Percentiles rank a stretch among this genome's conserved stretches.
phyloP scores from a whole-genome alignment of 805 yeast genomes.

The Metschnikowia arizonensis region DNA sequence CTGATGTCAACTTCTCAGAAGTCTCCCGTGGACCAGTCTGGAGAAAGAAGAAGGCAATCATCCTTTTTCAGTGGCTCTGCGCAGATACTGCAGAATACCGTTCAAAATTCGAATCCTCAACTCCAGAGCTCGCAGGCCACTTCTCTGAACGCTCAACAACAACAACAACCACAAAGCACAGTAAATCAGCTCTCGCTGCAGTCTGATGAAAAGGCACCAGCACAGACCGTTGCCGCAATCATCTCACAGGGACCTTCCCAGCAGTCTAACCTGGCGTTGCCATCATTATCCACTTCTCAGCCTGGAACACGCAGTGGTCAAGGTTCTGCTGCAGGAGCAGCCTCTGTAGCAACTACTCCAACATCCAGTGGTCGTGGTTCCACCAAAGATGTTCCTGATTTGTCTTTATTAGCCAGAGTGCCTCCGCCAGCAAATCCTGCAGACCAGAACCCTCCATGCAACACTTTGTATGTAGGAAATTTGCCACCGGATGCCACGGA shows the following conservation, averaged over 20 bases:
- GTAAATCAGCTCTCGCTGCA: slow-evolving; percentile 4
- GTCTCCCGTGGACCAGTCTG: slow-evolving; percentile 5
- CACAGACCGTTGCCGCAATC: slow-evolving; percentile 17
- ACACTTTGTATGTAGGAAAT: slow-evolving; percentile 94
- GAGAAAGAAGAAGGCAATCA: slow-evolving; percentile 48
- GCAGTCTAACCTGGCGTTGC: slow-evolving; percentile 7
- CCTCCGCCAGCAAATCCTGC: slow-evolving; percentile 97
- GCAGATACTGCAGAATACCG: slow-evolving; percentile 7
- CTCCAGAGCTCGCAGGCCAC: background rate
- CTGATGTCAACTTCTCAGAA: slow-evolving; percentile 1
- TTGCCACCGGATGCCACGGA: slow-evolving; percentile 97
- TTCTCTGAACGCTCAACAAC: slow-evolving; percentile 2
- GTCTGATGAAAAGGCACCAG: slow-evolving; percentile 1
- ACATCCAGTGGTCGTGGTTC: slow-evolving; percentile 12
- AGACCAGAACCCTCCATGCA: slow-evolving; percentile 98
- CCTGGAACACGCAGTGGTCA: slow-evolving; percentile 10
- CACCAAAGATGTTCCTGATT: slow-evolving; percentile 51
- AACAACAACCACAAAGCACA: slow-evolving; percentile 3
- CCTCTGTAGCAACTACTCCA: slow-evolving; percentile 9
- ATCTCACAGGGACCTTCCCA: slow-evolving; percentile 18
- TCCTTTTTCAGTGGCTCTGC: slow-evolving; percentile 43
- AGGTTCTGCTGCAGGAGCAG: slow-evolving; percentile 9
- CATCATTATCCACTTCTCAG: slow-evolving; percentile 8
- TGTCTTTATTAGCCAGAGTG: slow-evolving; percentile 69
- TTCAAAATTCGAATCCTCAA: slow-evolving; percentile 5